A percentile compares a stretch with the other conserved stretches of the same genome.
These are phyloP conservation scores for Blastomyces parvus DNA, from an alignment of 2,329 filamentous ascomycete genomes.

Conservation along the genomic window DNA sequence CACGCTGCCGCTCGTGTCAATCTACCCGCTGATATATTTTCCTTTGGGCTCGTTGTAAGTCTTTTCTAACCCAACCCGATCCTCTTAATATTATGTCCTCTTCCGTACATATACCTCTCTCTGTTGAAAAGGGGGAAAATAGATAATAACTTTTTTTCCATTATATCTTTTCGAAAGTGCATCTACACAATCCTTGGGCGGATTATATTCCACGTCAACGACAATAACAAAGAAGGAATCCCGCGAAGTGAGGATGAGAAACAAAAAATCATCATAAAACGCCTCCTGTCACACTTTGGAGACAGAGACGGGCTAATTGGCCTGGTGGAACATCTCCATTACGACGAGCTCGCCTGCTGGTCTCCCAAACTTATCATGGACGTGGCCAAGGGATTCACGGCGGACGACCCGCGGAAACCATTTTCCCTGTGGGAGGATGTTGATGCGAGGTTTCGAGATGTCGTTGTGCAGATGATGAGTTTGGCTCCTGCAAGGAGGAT, in stretches of 20 bases:
- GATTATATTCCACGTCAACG: too few relatives aligned
- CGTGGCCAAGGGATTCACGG: too few relatives aligned
- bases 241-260: too few relatives aligned
- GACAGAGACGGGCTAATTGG: slow-evolving; percentile 35
- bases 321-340: slow-evolving; percentile 36
- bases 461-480: slow-evolving; percentile 25
- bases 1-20: slow-evolving; percentile 22
- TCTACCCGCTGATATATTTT: slow-evolving; percentile 29
- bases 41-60: slow-evolving; percentile 21
- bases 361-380: too few relatives aligned
- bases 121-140: too few relatives aligned
- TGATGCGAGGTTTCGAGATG: slow-evolving; percentile 24
- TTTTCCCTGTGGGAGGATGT: slow-evolving; percentile 35
- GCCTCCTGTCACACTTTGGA: slow-evolving; percentile 43
- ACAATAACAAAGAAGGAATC: too few relatives aligned
- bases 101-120: too few relatives aligned
- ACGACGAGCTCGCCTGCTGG: slow-evolving; percentile 32
- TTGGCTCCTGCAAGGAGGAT: slow-evolving; percentile 27
- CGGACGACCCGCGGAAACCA: slow-evolving; percentile 35
- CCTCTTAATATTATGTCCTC: too few relatives aligned
- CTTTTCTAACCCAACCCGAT: too few relatives aligned
- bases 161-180: slow-evolving; percentile 25
- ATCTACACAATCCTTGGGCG: slow-evolving; percentile 38
- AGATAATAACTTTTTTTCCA: too few relatives aligned
- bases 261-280: too few relatives aligned